Base-by-base conservation (phyloP, 1,284 basidiomycete genomes). In the Heliocybe sulcata region DNA sequence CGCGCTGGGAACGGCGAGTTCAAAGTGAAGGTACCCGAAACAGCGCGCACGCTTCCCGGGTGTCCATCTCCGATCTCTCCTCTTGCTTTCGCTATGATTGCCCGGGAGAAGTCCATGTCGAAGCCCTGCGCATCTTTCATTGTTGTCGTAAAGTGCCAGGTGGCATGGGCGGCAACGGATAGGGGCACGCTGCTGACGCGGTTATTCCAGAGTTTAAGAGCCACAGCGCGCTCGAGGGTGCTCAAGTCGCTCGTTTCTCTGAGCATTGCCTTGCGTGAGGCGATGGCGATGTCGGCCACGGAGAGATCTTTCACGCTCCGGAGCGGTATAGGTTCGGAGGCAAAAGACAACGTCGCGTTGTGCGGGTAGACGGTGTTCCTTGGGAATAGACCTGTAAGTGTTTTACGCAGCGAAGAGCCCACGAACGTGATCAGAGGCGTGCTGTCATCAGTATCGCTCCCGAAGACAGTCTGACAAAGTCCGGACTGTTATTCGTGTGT, bases 251-350 rank as follows among this genome's bases (percentile, higher is more conserved):
- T 6, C 47, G 4, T 19, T 3, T n/a, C 19, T 16, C 6, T 20
- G 8, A 25, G 23, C 14, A 49, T 6, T 20, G 27, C 23, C 47
- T 6, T 22, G 47, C 47, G 47, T 4, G 22, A 6, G 6, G 20
- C 9, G 9, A n/a, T 4, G 47, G 47, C 22, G 8, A 49, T 12
- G 47, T 12, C 6, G 23, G 6, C 8, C 10, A 25, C 20, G 9
- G 47, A 49, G 9, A 49, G 8, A 20, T n/a, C 4, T 22, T 8
- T 4, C 10, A 49, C 47, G 6, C 10, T 20, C 10, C 64, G 61
- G 11, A 70, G 63, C 59, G 69, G 55, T 11, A 45, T 45, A 27
- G 20, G 29, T 11, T 20, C 55, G 3, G 52, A 35, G 19, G 52
- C 67, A 45, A 69, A 63, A 23, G 47, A 6, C 16, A 54, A 27